These are phyloP conservation scores for Peronosclerospora sorghi DNA, from an alignment of 352 stramenopile genomes.

Conservation along the genomic window DNA sequence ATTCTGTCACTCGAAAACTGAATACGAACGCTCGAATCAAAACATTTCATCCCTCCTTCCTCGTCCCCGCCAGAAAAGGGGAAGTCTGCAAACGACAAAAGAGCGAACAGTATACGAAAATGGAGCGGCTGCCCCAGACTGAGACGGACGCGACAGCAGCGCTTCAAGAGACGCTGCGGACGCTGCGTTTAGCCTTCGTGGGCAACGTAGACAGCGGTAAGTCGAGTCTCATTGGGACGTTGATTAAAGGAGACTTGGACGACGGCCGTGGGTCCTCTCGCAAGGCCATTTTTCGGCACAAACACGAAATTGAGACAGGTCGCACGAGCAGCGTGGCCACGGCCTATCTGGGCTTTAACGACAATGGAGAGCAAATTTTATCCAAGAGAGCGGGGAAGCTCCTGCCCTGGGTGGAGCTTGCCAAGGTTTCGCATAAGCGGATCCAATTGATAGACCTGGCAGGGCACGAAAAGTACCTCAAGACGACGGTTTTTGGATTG, in stretches of 20 bases:
- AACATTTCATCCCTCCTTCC: too few relatives aligned
- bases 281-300: conserved; percentile 79
- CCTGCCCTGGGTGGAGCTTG: conserved; percentile 72
- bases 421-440: conserved; percentile 65
- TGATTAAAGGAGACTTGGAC: conserved; percentile 93
- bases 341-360: conserved; percentile 77
- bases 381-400: conserved; percentile 61
- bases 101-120: too few relatives aligned
- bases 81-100: too few relatives aligned
- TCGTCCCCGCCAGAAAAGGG: too few relatives aligned
- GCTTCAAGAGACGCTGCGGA: conserved; percentile 40
- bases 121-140: background rate
- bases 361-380: conserved; percentile 61
- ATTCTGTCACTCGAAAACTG: too few relatives aligned
- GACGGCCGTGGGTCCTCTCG: conserved; percentile 88
- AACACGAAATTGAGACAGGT: conserved; percentile 76
- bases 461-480: conserved; percentile 98
- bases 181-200: conserved; percentile 81
- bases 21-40: too few relatives aligned
- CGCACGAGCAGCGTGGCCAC: conserved; percentile 77
- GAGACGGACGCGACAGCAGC: conserved; percentile 14
- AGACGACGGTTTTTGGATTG: conserved; percentile 98
- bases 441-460: conserved; percentile 84
- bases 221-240: conserved; percentile 86
- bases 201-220: conserved; percentile 91